Percentiles rank a stretch among this genome's conserved stretches.
These are phyloP conservation scores for Hanseniaspora hatyaiensis DNA, from an alignment of 805 yeast species.

Conservation along the genomic window DNA sequence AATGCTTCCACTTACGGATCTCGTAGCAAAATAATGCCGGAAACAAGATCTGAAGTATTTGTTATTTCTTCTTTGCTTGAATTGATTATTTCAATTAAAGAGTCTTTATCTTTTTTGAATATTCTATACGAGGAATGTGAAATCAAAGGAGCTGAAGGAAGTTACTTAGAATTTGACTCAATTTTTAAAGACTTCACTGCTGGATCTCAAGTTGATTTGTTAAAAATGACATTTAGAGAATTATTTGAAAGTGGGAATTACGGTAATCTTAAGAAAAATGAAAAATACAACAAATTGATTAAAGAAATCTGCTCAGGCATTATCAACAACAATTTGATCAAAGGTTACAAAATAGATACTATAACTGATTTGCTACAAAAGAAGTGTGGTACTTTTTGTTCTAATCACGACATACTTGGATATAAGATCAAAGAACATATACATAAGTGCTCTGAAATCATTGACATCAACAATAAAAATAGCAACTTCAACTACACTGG, in stretches of 20 bases:
- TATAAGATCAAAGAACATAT: conserved; percentile 89
- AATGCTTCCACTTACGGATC: neutral
- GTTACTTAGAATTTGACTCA: conserved; percentile 41
- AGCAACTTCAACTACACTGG: conserved; percentile 11
- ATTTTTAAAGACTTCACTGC: conserved; percentile 57
- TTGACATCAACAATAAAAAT: conserved; percentile 36
- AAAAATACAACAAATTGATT: conserved; percentile 36
- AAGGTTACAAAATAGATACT: conserved; percentile 87
- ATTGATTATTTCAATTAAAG: conserved; percentile 66
- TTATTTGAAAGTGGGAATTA: conserved; percentile 51
- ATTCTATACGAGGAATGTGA: conserved; percentile 66
- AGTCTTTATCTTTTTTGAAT: conserved; percentile 77
- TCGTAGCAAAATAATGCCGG: conserved; percentile 2
- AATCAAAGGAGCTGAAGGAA: conserved; percentile 28
- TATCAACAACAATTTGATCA: conserved; percentile 73
- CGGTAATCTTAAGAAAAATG: conserved; percentile 27
- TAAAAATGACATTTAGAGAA: conserved; percentile 58
- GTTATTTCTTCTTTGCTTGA: conserved; percentile 70
- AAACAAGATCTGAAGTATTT: conserved; percentile 75
- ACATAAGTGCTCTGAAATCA: conserved; percentile 69
- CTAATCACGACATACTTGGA: conserved; percentile 82
- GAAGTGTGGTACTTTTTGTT: conserved; percentile 88
- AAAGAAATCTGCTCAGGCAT: conserved; percentile 82
- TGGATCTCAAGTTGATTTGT: conserved; percentile 57
- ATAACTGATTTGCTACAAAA: conserved; percentile 82